phyloP scores from a whole-genome alignment of 169 alveolate genomes.

The Plasmodium coatneyi region DNA sequence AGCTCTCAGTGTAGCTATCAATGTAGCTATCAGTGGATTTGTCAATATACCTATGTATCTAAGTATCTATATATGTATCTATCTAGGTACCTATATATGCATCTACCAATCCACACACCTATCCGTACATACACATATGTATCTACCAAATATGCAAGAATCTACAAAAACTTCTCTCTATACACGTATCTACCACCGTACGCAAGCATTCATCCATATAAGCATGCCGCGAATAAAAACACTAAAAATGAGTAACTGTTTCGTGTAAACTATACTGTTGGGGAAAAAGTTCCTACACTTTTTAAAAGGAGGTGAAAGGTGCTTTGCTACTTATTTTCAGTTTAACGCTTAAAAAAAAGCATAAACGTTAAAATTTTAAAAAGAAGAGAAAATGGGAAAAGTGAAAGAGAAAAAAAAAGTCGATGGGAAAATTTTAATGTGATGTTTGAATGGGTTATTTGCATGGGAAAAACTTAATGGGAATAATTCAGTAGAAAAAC shows the following conservation, averaged over 20 bases:
- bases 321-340: not conserved
- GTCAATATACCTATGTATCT: not conserved
- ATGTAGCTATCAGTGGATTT: no score
- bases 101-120: not conserved
- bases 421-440: no score
- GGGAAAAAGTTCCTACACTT: not conserved
- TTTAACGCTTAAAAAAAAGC: not conserved
- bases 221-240: not conserved
- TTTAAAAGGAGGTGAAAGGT: not conserved
- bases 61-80: not conserved
- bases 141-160: not conserved
- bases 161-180: not conserved
- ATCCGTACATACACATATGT: not conserved
- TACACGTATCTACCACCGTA: not conserved
- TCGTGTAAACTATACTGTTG: not conserved
- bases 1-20: not conserved
- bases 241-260: not conserved
- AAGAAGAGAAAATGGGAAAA: not conserved
- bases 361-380: not conserved
- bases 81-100: not conserved
- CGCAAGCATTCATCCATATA: not conserved
- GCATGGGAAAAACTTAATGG: not conserved
- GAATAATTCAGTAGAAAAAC: not conserved
- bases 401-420: not conserved
- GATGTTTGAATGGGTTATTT: not conserved